phyloP scores from a whole-genome alignment of 129 eudicot species.

The Tagetes erecta region DNA sequence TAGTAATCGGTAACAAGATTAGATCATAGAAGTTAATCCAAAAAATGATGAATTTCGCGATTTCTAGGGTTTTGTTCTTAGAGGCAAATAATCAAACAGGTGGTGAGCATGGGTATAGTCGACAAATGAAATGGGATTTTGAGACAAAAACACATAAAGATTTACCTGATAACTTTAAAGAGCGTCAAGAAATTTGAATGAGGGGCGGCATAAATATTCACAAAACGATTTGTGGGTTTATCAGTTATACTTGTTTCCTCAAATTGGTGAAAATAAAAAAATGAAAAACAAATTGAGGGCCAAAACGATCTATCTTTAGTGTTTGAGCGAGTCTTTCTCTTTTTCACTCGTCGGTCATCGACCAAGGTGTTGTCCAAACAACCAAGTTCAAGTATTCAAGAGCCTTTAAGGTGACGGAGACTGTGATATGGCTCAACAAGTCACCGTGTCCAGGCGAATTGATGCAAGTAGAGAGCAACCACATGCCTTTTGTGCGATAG shows the following conservation, averaged over 20 bases:
- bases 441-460: too few species aligned
- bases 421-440: too few species aligned
- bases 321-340: too few species aligned
- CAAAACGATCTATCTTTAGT: too few species aligned
- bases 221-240: conserved; percentile 21
- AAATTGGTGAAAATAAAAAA: neutral
- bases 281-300: neutral
- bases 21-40: neutral
- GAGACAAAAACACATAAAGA: neutral
- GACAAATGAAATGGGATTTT: neutral
- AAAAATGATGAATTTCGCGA: neutral
- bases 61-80: conserved; percentile 26
- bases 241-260: neutral
- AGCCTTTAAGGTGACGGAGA: too few species aligned
- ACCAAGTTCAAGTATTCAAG: too few species aligned
- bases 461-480: too few species aligned
- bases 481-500: too few species aligned
- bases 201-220: conserved; percentile 11
- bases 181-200: conserved; percentile 22
- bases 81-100: conserved; percentile 4
- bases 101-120: neutral
- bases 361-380: too few species aligned
- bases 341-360: too few species aligned
- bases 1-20: neutral
- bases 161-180: conserved; percentile 5